Percentiles rank a stretch among this genome's conserved stretches.
Conservation (phyloP, 179 eudicot genomes). For the Gypsophila paniculata region DNA sequence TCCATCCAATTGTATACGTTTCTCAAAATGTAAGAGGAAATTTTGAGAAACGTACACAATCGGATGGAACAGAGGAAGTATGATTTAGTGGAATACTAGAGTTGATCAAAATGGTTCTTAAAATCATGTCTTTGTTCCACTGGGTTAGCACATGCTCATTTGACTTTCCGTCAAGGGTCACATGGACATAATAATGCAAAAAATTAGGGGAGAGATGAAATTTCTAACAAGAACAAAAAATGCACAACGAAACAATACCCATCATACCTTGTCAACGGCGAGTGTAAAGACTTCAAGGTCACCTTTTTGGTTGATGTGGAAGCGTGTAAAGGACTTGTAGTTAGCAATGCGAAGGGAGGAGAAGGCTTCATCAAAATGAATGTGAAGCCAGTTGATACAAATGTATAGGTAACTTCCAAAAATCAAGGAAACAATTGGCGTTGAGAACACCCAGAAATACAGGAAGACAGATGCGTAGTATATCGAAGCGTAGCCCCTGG, state of each 20-base stretch:
- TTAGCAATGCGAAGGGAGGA: slow-evolving; percentile 96
- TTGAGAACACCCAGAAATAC: slow-evolving; percentile 94
- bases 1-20: too few species aligned
- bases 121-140: too few species aligned
- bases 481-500: slow-evolving; percentile 69
- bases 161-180: too few species aligned
- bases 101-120: too few species aligned
- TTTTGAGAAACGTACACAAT: too few species aligned
- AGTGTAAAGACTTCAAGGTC: slow-evolving; percentile 91
- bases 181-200: neutral
- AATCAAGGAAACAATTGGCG: slow-evolving; percentile 90
- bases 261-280: slow-evolving; percentile 90
- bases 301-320: slow-evolving; percentile 69
- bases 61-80: too few species aligned
- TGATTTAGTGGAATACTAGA: too few species aligned
- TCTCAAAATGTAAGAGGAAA: too few species aligned
- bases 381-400: slow-evolving; percentile 91
- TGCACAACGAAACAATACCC: neutral
- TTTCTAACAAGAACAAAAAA: neutral
- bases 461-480: slow-evolving; percentile 96
- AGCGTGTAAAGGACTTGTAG: slow-evolving; percentile 92
- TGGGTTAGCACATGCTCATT: too few species aligned
- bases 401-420: slow-evolving; percentile 94
- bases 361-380: slow-evolving; percentile 98
- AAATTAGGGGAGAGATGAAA: neutral